Percentiles rank a stretch among this genome's conserved stretches.
Evolutionary conservation across 208 protist species (phyloP).

Genomic region (Tetramitus jugosus): DNA sequence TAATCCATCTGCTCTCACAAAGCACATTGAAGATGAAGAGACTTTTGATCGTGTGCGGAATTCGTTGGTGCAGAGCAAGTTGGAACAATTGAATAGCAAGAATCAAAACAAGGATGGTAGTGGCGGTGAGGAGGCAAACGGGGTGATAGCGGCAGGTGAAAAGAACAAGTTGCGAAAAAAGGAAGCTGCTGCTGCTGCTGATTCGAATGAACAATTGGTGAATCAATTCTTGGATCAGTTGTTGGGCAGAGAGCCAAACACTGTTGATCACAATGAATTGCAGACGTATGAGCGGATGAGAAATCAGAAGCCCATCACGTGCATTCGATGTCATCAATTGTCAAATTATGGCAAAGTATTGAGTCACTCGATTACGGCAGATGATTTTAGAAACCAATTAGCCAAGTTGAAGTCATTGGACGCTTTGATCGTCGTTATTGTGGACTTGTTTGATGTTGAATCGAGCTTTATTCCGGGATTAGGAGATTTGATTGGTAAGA

Average conservation of each 20-base stretch:
- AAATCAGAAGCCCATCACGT: not conserved
- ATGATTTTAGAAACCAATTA: not conserved
- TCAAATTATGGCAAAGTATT: not conserved
- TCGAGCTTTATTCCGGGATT: not conserved
- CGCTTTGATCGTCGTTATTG: not conserved
- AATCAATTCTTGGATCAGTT: not conserved
- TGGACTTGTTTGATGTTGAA: conserved; percentile 6
- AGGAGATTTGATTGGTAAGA: not conserved
- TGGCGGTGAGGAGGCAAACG: not conserved
- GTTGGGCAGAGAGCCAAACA: not conserved
- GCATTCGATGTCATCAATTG: conserved; percentile 7
- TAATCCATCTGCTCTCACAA: not conserved
- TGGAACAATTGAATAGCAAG: not conserved
- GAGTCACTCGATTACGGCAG: not conserved
- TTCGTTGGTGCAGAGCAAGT: not conserved
- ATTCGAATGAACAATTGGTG: not conserved
- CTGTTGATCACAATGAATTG: not conserved
- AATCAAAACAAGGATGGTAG: not conserved
- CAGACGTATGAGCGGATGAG: not conserved
- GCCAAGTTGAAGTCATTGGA: not conserved
- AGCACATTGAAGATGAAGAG: not conserved
- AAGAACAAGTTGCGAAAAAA: not conserved
- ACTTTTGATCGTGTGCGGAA: too few relatives aligned
- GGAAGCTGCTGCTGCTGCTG: not conserved
- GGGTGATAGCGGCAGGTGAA: not conserved